A percentile compares a stretch with the other conserved stretches of the same genome.
Evolutionary conservation across 768 basidiomycete genomes (phyloP).

Genomic region (Daedaleopsis sinensis): DNA sequence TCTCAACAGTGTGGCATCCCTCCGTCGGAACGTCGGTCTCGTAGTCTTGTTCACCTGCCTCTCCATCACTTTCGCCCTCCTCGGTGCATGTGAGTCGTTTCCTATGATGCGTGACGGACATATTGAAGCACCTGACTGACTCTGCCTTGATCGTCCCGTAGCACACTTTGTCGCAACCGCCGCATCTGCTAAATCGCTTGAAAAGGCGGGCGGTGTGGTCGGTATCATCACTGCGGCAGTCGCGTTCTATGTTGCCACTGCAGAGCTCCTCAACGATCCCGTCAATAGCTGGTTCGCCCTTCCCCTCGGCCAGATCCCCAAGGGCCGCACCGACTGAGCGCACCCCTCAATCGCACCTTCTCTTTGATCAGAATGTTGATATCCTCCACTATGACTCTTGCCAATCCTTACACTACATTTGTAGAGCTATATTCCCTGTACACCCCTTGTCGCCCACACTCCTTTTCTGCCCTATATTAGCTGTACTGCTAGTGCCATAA

Average conservation of each 20-base stretch:
- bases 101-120: background rate
- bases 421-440: too few species aligned
- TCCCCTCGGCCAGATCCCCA: slow-evolving; percentile 40
- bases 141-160: slow-evolving; percentile 1
- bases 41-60: slow-evolving; percentile 57
- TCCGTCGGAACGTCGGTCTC: slow-evolving; percentile 53
- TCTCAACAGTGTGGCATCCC: slow-evolving; percentile 46
- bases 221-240: slow-evolving; percentile 50
- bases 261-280: slow-evolving; percentile 38
- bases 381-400: too few species aligned
- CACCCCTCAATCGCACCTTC: too few species aligned
- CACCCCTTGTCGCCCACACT: too few species aligned
- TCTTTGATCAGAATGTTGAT: too few species aligned
- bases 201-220: slow-evolving; percentile 46
- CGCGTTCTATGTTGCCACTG: slow-evolving; percentile 49
- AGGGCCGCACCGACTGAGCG: slow-evolving; percentile 21
- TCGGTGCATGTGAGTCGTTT: slow-evolving; percentile 40
- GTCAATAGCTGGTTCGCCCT: slow-evolving; percentile 44
- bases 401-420: too few species aligned
- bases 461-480: too few species aligned
- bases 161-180: slow-evolving; percentile 21
- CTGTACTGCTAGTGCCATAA: too few species aligned
- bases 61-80: slow-evolving; percentile 52
- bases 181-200: slow-evolving; percentile 17
- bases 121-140: background rate